A percentile compares a stretch with the other conserved stretches of the same genome.
phyloP scores from a whole-genome alignment of 2,329 filamentous ascomycete genomes.

The Cladosporium phlei region DNA sequence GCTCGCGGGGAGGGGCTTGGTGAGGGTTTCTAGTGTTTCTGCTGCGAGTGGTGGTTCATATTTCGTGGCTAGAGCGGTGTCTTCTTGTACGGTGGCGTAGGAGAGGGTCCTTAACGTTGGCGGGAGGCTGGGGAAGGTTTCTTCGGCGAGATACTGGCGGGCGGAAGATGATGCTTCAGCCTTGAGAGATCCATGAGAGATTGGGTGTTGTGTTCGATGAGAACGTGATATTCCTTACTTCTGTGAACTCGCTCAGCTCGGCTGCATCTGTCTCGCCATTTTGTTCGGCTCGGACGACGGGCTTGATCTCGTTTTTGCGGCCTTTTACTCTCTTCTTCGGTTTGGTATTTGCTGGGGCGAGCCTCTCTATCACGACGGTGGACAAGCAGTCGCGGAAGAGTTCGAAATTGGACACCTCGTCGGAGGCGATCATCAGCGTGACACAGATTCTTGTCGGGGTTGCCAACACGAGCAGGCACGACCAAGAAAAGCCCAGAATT shows the following conservation, averaged over 20 bases:
- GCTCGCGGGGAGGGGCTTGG: slow-evolving; percentile 53
- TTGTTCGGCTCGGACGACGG: slow-evolving; percentile 18
- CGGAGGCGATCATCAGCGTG: slow-evolving; percentile 30
- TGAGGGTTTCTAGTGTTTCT: slow-evolving; percentile 39
- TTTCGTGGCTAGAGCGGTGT: slow-evolving; percentile 45
- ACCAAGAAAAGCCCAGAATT: too few species aligned
- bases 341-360: slow-evolving; percentile 44
- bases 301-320: slow-evolving; percentile 37
- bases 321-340: slow-evolving; percentile 42
- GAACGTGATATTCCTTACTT: slow-evolving; percentile 41
- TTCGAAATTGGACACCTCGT: slow-evolving; percentile 53
- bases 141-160: slow-evolving; percentile 60
- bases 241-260: slow-evolving; percentile 73
- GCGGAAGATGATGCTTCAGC: background rate
- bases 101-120: slow-evolving; percentile 56
- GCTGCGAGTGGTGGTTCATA: slow-evolving; percentile 53
- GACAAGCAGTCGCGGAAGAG: slow-evolving; percentile 72
- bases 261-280: slow-evolving; percentile 47
- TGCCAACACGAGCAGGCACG: too few species aligned
- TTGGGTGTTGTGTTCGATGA: background rate
- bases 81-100: slow-evolving; percentile 52
- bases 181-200: too few species aligned
- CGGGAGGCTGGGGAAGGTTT: slow-evolving; percentile 65
- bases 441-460: too few species aligned
- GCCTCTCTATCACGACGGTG: slow-evolving; percentile 60